Base-by-base conservation (phyloP, 371 early-diverging fungal genomes). In the Mortierella sp. region DNA sequence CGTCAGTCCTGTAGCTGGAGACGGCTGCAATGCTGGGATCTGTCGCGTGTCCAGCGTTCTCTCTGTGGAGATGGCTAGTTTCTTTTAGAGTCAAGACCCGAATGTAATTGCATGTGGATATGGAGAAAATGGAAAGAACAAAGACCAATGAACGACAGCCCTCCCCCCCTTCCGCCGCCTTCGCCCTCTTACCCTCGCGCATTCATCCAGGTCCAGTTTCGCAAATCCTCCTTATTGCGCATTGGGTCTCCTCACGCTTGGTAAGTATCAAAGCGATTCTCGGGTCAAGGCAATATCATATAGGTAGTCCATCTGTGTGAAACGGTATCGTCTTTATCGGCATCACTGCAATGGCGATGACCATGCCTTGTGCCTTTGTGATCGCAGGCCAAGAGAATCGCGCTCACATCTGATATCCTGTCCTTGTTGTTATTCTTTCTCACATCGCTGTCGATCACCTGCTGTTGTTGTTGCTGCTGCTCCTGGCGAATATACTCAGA, bases 101-200 rank as follows among this genome's bases (percentile, higher is more conserved):
- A n/a, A n/a, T n/a, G n/a, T n/a, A n/a, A n/a, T n/a, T 7, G 34
- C 4, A 34, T 34, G 34, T 34, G 34, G 34, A 27, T 8, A 46
- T 26, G 51, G 26, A 41, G 4, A 48, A 46, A 55, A 51, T 9
- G 49, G 50, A 56, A 42, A 10, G 52, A 52, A 56, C 27, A 30
- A n/a, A 23, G 27, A 50, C 19, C 2, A 52, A 12, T 43, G 26
- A 12, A 21, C 21, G 21, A 27, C 5, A 41, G 19, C 18, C 16
- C 6, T 41, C 31, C 8, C n/a, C n/a, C n/a, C n/a, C n/a, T n/a
- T n/a, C n/a, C n/a, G n/a, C n/a, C n/a, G n/a, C n/a, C n/a, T n/a
- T n/a, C n/a, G n/a, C n/a, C n/a, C n/a, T n/a, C 12, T 34, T 59
- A 70, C 71, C 60, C 59, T 72, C 24, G 59, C 27, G 1, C 45